Evolutionary conservation across 1,139 yeast species (phyloP), one percentile per base, ranked within the genome.

Genomic region (Zygosaccharomyces sapae): DNA sequence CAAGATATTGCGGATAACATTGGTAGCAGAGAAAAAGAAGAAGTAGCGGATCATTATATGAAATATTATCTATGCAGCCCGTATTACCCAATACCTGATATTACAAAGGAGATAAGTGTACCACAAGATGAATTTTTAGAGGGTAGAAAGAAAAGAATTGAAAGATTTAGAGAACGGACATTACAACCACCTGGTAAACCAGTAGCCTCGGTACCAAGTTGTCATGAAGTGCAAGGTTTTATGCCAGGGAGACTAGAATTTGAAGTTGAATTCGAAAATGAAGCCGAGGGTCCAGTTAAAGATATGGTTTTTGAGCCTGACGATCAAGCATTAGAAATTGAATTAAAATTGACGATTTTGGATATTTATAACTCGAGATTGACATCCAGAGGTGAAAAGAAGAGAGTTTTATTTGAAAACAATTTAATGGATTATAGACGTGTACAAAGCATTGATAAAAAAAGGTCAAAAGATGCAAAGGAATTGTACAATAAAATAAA

Each of bases 171-270:
- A 48, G 84, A 80, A 53, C 74, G 79, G 55, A 88, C 89, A 24
- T 62, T 80, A 45, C 89, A 90, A 8, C 92, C 95, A 18, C 89
- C 90, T 47, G 80, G 84, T 48, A 90, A 89, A 64, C 88, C 95
- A 1, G 83, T 85, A 43, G 90, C 97, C 0, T 87, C 96, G 8
- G 95, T 86, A 6, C 99, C 99, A 0, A 76, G 94, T 45, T 90
- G 97, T 70, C 97, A 94, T 63, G 97, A 94, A 62, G 81, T 92
- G 52, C 97, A 92, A 67, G 97, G 97, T 2, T 92, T 83, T 65
- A 92, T 94, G 99, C 99, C 99, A 33, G 99, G 98, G 41, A 79
- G 98, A 59, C 72, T 92, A 54, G 99, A 92, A 66, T 92, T 92
- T 68, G 99, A 92, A 62, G 87, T 84, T 51, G 99, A 92, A 65